These are phyloP conservation scores for Rhizoclosmatium globosum DNA, from an alignment of 192 early-diverging fungal species.

Conservation along the genomic window DNA sequence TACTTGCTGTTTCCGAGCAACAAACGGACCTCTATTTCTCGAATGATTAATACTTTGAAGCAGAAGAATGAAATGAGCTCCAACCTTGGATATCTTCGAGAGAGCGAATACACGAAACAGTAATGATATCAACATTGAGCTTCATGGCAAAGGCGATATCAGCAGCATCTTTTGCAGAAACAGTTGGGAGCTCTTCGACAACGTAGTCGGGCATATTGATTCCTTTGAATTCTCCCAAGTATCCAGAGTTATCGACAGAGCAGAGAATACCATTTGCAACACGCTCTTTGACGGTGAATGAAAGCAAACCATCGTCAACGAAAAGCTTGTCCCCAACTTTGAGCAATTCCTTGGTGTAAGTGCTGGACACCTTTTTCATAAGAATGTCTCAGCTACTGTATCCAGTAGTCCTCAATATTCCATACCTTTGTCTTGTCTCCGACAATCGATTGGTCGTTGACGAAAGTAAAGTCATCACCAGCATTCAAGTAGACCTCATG, in stretches of 20 bases:
- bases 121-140: conserved; percentile 61
- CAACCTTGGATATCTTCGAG: conserved; percentile 58
- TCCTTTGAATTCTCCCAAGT: conserved; percentile 62
- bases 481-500: conserved; percentile 51
- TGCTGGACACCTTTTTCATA: conserved; percentile 44
- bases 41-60: neutral
- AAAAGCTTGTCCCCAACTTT: conserved; percentile 65
- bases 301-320: conserved; percentile 95
- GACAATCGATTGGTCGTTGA: conserved; percentile 57
- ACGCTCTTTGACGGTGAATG: conserved; percentile 88
- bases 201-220: conserved; percentile 64
- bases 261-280: conserved; percentile 54
- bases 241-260: conserved; percentile 57
- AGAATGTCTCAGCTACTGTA: neutral
- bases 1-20: conserved; percentile 59
- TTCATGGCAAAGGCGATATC: conserved; percentile 59
- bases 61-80: neutral
- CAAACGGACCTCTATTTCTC: conserved; percentile 36
- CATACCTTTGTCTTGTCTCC: conserved; percentile 61
- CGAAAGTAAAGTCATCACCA: conserved; percentile 64
- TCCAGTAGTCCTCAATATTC: neutral
- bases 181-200: conserved; percentile 63
- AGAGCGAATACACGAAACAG: conserved; percentile 64
- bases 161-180: conserved; percentile 60
- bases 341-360: conserved; percentile 65